Percentiles rank a stretch among this genome's conserved stretches.
Evolutionary conservation across 192 early-diverging fungal species (phyloP).

Genomic region (Coemansia sp.): DNA sequence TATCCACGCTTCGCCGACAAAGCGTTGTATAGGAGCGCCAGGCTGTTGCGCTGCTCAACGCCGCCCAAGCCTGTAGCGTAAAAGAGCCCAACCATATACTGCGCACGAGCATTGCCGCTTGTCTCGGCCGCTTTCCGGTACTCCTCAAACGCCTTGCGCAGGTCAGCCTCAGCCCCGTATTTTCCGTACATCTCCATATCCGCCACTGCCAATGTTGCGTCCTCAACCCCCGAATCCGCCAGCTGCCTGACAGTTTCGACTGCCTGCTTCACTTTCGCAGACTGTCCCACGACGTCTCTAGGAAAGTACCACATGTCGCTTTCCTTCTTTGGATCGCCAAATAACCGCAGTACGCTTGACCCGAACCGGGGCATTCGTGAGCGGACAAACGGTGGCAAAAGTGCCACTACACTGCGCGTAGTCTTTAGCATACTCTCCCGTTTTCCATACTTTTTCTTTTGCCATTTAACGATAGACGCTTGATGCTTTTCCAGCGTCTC

Average conservation of each 20-base stretch:
- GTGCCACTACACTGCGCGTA: constrained; percentile 9
- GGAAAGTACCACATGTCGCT: neutral
- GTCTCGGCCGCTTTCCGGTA: constrained; percentile 64
- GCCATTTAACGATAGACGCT: neutral
- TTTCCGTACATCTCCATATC: constrained; percentile 75
- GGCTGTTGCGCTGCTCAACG: constrained; percentile 40
- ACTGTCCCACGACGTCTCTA: neutral
- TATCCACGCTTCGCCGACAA: constrained; percentile 82
- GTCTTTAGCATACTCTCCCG: constrained; percentile 7
- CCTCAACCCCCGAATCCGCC: constrained; percentile 41
- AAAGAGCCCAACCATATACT: constrained; percentile 88
- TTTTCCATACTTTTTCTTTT: neutral
- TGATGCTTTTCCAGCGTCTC: constrained; percentile 23
- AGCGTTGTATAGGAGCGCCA: constrained; percentile 72
- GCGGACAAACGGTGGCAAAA: constrained; percentile 13
- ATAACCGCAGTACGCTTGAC: neutral
- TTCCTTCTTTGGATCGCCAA: neutral
- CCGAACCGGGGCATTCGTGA: neutral
- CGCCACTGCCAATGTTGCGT: constrained; percentile 66
- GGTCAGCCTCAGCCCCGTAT: constrained; percentile 62
- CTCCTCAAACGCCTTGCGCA: constrained; percentile 62
- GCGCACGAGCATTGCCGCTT: constrained; percentile 80
- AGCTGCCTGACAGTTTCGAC: constrained; percentile 13
- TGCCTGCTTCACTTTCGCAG: neutral
- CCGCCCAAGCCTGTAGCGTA: constrained; percentile 87